These are phyloP conservation scores for Amoeboaphelidium protococcarum DNA, from an alignment of 371 early-diverging fungal species.

Conservation along the genomic window DNA sequence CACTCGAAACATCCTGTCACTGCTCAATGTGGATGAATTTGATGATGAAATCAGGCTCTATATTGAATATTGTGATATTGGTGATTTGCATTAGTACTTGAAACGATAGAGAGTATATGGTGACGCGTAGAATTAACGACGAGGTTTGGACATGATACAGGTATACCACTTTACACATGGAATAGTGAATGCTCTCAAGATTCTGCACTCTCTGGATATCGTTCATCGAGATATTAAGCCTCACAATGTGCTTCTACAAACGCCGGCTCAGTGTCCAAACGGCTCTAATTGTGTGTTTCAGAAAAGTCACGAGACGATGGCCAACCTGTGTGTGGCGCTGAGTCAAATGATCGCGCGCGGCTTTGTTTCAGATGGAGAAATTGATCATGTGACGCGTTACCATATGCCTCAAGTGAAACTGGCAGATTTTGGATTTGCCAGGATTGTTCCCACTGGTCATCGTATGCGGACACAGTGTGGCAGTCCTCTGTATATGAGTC, in stretches of 20 bases:
- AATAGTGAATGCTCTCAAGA: background rate
- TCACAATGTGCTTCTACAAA: background rate
- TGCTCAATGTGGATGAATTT: background rate
- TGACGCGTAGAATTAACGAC: background rate
- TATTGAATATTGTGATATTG: background rate
- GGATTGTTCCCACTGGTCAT: background rate
- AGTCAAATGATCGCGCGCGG: background rate
- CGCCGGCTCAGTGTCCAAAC: too few species aligned
- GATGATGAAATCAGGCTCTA: background rate
- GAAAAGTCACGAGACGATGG: too few species aligned
- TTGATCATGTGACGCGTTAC: too few species aligned
- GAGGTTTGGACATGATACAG: background rate
- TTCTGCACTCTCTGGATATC: background rate
- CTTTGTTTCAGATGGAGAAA: too few species aligned
- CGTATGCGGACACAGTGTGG: background rate
- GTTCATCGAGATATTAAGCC: background rate
- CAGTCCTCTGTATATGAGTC: background rate
- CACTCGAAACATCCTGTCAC: background rate
- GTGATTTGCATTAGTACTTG: background rate
- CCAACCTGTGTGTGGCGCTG: background rate
- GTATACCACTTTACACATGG: background rate
- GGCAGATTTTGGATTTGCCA: background rate
- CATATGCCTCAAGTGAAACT: too few species aligned
- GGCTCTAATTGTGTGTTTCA: too few species aligned
- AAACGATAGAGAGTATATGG: too few species aligned